Conservation (phyloP, 257 asterid genomes). For the Prunella vulgaris region DNA sequence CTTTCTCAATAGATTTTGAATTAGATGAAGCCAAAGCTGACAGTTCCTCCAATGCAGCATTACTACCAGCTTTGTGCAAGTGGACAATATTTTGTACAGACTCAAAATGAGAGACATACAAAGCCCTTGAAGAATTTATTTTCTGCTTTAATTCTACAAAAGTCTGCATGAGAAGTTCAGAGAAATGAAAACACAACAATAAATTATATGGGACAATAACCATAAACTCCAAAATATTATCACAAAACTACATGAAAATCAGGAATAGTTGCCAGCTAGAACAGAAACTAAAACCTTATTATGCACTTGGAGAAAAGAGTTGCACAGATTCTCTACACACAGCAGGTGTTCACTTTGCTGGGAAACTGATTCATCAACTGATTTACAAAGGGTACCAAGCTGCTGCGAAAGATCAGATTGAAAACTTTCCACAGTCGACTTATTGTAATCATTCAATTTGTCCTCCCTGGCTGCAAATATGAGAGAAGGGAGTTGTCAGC, state of each 20-base stretch:
- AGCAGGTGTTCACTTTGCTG: constrained; percentile 64
- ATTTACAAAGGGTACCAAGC: constrained; percentile 54
- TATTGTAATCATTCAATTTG: constrained; percentile 58
- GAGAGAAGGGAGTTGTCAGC: constrained; percentile 2
- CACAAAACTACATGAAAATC: not conserved
- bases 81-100: constrained; percentile 68
- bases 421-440: constrained; percentile 52
- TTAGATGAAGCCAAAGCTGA: constrained; percentile 48
- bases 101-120: constrained; percentile 72
- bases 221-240: not conserved
- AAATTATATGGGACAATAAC: not conserved
- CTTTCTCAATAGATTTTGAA: constrained; percentile 53
- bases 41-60: constrained; percentile 66
- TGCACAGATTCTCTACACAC: constrained; percentile 58
- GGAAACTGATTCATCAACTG: constrained; percentile 49
- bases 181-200: not conserved
- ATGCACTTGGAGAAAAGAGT: constrained; percentile 55
- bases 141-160: constrained; percentile 53
- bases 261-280: constrained; percentile 1
- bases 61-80: constrained; percentile 61
- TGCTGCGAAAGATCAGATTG: constrained; percentile 62
- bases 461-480: constrained; percentile 66
- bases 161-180: constrained; percentile 36
- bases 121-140: constrained; percentile 46
- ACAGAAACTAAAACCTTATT: constrained; percentile 43